Evolutionary conservation across 2,329 filamentous ascomycete genomes (phyloP), one percentile per base, ranked within the genome.

Genomic region (Monascus ruber): DNA sequence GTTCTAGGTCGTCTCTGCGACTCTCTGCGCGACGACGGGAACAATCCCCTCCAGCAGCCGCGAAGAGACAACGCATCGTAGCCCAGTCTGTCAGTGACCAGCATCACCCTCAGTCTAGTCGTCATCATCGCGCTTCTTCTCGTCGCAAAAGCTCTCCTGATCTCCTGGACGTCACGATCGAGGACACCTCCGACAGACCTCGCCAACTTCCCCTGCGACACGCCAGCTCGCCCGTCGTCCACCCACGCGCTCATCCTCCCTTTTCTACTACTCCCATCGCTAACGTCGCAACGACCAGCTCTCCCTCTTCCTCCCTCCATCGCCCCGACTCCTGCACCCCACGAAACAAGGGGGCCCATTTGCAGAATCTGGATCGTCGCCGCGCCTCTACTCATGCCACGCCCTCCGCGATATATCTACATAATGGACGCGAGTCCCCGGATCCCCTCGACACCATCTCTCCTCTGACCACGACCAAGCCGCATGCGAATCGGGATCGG

Each of bases 81-180:
- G 6, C 28, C 6, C 10, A 29, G 6, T 29, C 28, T 10, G 28
- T 6, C 28, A 10, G 28, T 10, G 28, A 29, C 10, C 28, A 29
- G 6, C 28, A 29, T 29, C 28, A 29, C 6, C 28, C 28, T 10
- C 28, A 29, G 6, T 29, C 28, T 29, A 10, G 6, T 10, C 2
- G 6, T 10, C 28, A 29, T 29, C 10, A 10, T 10, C 10, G 6
- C 34, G 2, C 34, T 7, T 27, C 34, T 2, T 38, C 42, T 35
- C 51, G 53, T 38, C 54, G 54, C 42, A 50, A 47, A 39, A 61
- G 57, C 42, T 60, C 55, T 8, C 56, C 56, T 10, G 58, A 58
- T 40, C 52, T 55, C 9, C 49, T 59, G 9, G 54, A 60, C 35
- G 53, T 50, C 9, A 56, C 53, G 28, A 48, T 48, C 26, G 45